phyloP scores from a whole-genome alignment of 2,329 filamentous ascomycete genomes.

The Alternaria hordeiaustralica region DNA sequence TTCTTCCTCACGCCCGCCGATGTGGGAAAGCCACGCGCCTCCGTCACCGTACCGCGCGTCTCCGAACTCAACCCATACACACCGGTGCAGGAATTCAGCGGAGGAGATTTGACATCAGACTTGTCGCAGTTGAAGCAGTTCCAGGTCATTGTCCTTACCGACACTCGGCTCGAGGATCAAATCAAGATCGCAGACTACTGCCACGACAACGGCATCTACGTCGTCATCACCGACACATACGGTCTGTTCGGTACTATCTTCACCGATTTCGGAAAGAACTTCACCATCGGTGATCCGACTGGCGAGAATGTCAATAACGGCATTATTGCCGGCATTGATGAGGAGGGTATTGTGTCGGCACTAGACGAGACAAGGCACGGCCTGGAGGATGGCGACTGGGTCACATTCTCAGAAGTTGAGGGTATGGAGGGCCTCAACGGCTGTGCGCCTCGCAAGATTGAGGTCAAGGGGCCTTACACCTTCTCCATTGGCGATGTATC shows the following conservation, averaged over 20 bases:
- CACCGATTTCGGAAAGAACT: conserved; percentile 95
- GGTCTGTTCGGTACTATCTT: conserved; percentile 96
- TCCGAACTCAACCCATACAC: conserved; percentile 97
- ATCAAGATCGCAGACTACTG: conserved; percentile 88
- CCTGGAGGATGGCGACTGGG: conserved; percentile 93
- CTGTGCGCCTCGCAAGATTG: conserved; percentile 84
- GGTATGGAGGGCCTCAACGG: conserved; percentile 90
- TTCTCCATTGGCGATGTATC: conserved; percentile 97
- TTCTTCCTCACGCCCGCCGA: conserved; percentile 93
- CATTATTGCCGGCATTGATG: conserved; percentile 88
- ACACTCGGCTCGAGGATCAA: conserved; percentile 80
- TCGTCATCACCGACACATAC: conserved; percentile 87
- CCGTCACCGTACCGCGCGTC: conserved; percentile 84
- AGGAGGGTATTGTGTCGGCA: conserved; percentile 88
- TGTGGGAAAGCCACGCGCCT: conserved; percentile 88
- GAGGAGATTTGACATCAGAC: conserved; percentile 72
- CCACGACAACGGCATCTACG: conserved; percentile 89
- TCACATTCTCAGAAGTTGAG: conserved; percentile 91
- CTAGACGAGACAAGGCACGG: conserved; percentile 95
- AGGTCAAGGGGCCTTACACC: conserved; percentile 92
- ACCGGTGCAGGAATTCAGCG: conserved; percentile 77
- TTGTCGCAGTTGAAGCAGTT: conserved; percentile 85
- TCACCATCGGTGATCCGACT: conserved; percentile 86
- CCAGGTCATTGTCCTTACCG: conserved; percentile 90
- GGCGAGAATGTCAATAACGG: conserved; percentile 87